Conservation (phyloP, 192 early-diverging fungal species). For the Umbelopsis isabellina region DNA sequence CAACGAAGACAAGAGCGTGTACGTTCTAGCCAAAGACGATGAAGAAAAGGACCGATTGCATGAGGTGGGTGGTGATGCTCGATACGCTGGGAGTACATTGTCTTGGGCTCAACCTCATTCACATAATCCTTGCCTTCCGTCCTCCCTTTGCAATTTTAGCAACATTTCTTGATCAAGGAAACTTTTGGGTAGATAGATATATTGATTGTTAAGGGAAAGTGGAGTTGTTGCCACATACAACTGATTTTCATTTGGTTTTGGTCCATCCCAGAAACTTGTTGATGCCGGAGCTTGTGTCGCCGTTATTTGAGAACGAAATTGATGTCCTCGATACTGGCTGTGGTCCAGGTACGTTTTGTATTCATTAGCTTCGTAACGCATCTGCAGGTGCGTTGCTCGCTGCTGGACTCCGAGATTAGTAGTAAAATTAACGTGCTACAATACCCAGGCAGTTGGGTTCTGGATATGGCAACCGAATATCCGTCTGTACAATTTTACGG, state of each 20-base stretch:
- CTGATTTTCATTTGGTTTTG: not conserved
- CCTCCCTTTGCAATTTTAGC: not conserved
- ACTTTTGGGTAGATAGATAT: slow-evolving; percentile 27
- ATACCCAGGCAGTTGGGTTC: slow-evolving; percentile 11
- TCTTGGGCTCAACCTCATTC: too few relatives aligned
- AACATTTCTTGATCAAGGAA: slow-evolving; percentile 14
- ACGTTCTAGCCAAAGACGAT: slow-evolving; percentile 39
- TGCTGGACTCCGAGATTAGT: not conserved
- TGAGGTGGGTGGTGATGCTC: slow-evolving; percentile 7
- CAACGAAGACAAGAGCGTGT: slow-evolving; percentile 27
- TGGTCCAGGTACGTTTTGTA: slow-evolving; percentile 26
- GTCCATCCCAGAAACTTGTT: slow-evolving; percentile 21
- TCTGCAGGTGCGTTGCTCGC: not conserved
- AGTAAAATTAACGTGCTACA: not conserved
- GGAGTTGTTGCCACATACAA: not conserved
- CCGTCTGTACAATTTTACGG: slow-evolving; percentile 33
- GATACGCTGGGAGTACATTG: too few relatives aligned
- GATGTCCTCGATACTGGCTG: slow-evolving; percentile 35
- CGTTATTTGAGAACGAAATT: slow-evolving; percentile 6
- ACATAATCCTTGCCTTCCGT: not conserved
- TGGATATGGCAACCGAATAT: slow-evolving; percentile 33
- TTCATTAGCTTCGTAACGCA: not conserved
- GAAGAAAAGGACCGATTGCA: slow-evolving; percentile 33
- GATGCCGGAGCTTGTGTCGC: not conserved
- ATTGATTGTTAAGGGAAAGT: not conserved